Base-by-base conservation (phyloP, 2,329 filamentous ascomycete species). In the Diplodia seriata region DNA sequence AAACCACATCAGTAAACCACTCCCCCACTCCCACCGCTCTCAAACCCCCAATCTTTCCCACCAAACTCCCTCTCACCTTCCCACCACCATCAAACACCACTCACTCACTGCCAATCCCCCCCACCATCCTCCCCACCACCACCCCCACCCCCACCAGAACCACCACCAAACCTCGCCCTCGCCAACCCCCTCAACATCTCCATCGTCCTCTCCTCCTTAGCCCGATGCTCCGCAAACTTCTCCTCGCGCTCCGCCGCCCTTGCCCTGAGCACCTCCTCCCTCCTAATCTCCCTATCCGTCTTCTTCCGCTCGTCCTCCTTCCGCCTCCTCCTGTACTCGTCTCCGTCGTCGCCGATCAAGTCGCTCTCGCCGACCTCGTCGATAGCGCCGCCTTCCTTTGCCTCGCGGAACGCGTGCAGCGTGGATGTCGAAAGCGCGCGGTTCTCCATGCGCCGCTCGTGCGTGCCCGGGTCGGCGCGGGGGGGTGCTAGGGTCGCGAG, bases 401-500 rank as follows among this genome's bases (percentile, higher is more conserved):
- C 76, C 71, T 93, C 84, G 68, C 88, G 81, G 75, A 97, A 97
- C 12, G 86, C 85, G 31, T 88, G 86, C 82, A 96, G 90, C 71
- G 90, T 88, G 7, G 90, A 89, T 36, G 91, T 90, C 5, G 86
- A 83, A 70, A 91, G 90, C 40, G 85, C 86, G 71, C 89, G 90
- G 85, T 97, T 97, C 81, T 99, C 94, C 0, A 98, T 84, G 74
- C 89, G 87, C 12, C 94, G 89, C 80, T 97, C 94, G 55, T 89
- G 89, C 0, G 91, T 91, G 0, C 94, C 93, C 0, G 93, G 82
- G 69, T 95, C 93, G 0, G 94, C 92, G 12, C 92, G 91, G 0
- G 94, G 94, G 0, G 94, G 94, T 0, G 85, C 87, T 0, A 97
- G 81, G 71, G 97, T 94, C 15, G 97, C 92, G 0, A 95, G 84